These are phyloP conservation scores for Oryza longistaminata DNA, from an alignment of 176 grass and related monocot genomes.

Conservation along the genomic window DNA sequence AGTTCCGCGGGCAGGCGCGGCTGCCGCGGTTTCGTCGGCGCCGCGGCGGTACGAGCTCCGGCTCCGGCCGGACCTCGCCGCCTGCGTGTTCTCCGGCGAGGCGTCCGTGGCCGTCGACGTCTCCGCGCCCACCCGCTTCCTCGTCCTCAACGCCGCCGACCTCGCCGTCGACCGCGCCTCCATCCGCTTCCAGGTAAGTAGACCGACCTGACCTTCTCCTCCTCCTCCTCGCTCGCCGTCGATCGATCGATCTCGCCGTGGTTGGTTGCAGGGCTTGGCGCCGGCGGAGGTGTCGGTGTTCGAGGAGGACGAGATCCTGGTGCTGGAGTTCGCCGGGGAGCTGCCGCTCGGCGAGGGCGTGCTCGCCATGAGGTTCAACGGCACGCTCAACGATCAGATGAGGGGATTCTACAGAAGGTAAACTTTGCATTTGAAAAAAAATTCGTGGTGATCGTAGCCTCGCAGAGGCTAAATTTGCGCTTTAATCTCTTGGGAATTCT, in stretches of 20 bases:
- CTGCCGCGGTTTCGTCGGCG: constrained; percentile 65
- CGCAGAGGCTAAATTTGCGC: neutral
- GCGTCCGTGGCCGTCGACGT: constrained; percentile 50
- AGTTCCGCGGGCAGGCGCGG: constrained; percentile 54
- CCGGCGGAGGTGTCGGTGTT: constrained; percentile 41
- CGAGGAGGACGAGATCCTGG: constrained; percentile 59
- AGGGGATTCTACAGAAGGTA: constrained; percentile 85
- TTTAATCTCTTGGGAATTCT: neutral
- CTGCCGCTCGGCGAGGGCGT: constrained; percentile 54
- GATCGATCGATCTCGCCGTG: too few relatives aligned
- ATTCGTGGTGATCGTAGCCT: neutral
- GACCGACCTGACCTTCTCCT: too few relatives aligned
- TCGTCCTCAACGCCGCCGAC: constrained; percentile 75
- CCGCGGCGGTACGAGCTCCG: constrained; percentile 58
- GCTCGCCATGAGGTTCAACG: constrained; percentile 61
- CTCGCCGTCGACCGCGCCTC: constrained; percentile 49
- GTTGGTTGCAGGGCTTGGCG: constrained; percentile 24
- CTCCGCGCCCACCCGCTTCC: constrained; percentile 54
- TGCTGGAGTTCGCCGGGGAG: constrained; percentile 47
- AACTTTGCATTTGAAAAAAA: neutral
- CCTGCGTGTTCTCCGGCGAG: constrained; percentile 58
- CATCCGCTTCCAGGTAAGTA: constrained; percentile 38
- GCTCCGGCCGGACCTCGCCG: constrained; percentile 54
- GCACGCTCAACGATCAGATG: constrained; percentile 70
- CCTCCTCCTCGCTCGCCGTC: too few relatives aligned